These are phyloP conservation scores for Cytauxzoon felis DNA, from an alignment of 169 alveolate genomes.

Conservation along the genomic window DNA sequence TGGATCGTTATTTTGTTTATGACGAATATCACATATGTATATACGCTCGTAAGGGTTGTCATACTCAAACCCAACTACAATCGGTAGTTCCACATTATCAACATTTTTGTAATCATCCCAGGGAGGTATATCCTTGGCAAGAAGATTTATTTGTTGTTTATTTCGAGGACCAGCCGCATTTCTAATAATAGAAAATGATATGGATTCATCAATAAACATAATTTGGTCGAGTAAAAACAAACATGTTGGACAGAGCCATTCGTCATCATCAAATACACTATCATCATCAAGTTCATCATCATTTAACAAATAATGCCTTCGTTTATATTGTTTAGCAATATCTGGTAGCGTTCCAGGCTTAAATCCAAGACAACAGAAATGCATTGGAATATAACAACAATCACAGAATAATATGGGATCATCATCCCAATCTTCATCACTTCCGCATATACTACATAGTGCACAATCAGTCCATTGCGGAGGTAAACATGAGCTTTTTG, in stretches of 20 bases:
- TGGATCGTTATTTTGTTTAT: too few relatives aligned
- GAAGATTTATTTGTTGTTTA: slow-evolving; percentile 53
- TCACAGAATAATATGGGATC: slow-evolving; percentile 77
- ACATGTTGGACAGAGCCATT: slow-evolving; percentile 75
- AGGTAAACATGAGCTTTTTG: slow-evolving; percentile 69
- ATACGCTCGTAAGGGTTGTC: slow-evolving; percentile 59
- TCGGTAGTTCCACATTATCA: slow-evolving; percentile 25
- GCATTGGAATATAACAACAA: slow-evolving; percentile 79
- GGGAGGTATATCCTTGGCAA: slow-evolving; percentile 27
- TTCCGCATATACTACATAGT: slow-evolving; percentile 70
- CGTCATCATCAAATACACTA: slow-evolving; percentile 66
- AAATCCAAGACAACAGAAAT: slow-evolving; percentile 61
- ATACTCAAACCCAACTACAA: slow-evolving; percentile 45
- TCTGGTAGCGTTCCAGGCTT: slow-evolving; percentile 60
- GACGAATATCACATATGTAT: slow-evolving; percentile 38
- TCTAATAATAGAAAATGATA: slow-evolving; percentile 64
- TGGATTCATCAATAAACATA: slow-evolving; percentile 60
- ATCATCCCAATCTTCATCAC: slow-evolving; percentile 80
- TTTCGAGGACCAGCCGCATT: slow-evolving; percentile 67
- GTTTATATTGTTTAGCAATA: slow-evolving; percentile 26
- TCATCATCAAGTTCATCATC: slow-evolving; percentile 46
- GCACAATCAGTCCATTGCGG: slow-evolving; percentile 76
- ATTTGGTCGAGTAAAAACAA: slow-evolving; percentile 66
- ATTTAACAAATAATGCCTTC: slow-evolving; percentile 33
- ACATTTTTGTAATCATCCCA: slow-evolving; percentile 11